Percentiles rank a stretch among this genome's conserved stretches.
phyloP scores from a whole-genome alignment of 257 asterid genomes.

The Fraxinus cuspidata region DNA sequence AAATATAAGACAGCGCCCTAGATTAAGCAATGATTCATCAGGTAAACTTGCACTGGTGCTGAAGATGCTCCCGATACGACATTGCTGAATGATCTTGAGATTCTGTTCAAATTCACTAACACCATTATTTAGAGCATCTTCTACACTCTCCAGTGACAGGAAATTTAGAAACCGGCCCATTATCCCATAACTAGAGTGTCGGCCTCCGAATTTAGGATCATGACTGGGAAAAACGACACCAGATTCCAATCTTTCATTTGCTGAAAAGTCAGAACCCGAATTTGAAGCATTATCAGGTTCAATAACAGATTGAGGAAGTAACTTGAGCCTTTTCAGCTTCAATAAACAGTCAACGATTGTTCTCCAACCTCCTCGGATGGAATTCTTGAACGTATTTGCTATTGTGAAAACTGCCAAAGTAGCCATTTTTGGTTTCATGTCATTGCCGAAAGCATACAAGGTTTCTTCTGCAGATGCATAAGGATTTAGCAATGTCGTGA shows the following conservation, averaged over 20 bases:
- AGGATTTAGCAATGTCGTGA: conserved; percentile 79
- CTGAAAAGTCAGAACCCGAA: conserved; percentile 2
- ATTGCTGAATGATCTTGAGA: conserved; percentile 72
- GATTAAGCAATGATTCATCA: conserved; percentile 60
- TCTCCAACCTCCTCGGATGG: conserved; percentile 88
- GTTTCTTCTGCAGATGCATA: conserved; percentile 90
- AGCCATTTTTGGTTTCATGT: conserved; percentile 91
- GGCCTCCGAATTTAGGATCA: conserved; percentile 39
- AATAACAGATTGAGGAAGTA: conserved; percentile 71
- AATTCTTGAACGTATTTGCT: conserved; percentile 73
- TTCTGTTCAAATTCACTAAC: conserved; percentile 84
- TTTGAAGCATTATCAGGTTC: conserved; percentile 47
- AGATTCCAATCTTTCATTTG: conserved; percentile 33
- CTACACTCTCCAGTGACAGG: conserved; percentile 82
- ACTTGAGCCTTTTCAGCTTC: conserved; percentile 82
- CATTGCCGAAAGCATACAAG: conserved; percentile 75
- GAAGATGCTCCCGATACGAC: conserved; percentile 82
- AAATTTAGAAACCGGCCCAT: conserved; percentile 61
- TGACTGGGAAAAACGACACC: conserved; percentile 34
- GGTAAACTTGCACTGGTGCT: conserved; percentile 70
- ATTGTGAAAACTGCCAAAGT: conserved; percentile 84
- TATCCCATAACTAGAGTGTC: conserved; percentile 46
- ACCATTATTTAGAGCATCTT: conserved; percentile 80
- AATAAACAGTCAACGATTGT: conserved; percentile 81
- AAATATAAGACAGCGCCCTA: conserved; percentile 82